A percentile compares a stretch with the other conserved stretches of the same genome.
phyloP scores from a whole-genome alignment of 2,329 filamentous ascomycete genomes.

The Fusarium palustre region DNA sequence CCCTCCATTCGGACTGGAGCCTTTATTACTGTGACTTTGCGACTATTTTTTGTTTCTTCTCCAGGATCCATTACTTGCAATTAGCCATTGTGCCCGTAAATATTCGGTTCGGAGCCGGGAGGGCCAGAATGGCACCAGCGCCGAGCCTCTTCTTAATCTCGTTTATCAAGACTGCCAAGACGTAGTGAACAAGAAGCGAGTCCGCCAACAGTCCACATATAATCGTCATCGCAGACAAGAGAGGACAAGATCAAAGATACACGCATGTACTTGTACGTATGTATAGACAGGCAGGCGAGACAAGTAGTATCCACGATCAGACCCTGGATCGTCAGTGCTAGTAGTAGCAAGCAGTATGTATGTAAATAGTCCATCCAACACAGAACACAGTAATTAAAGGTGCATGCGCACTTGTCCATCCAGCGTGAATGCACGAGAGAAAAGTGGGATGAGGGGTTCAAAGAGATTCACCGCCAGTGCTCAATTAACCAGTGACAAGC shows the following conservation, averaged over 20 bases:
- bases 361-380: not conserved
- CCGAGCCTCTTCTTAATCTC: conserved; percentile 24
- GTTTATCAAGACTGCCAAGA: conserved; percentile 33
- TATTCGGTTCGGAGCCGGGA: conserved; percentile 33
- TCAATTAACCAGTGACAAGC: conserved; percentile 16
- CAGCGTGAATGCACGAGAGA: conserved; percentile 19
- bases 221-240: conserved; percentile 27
- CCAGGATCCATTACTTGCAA: not conserved
- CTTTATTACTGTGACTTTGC: not conserved
- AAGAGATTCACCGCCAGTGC: conserved; percentile 29
- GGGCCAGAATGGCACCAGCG: not conserved
- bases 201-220: conserved; percentile 15
- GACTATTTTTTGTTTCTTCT: conserved; percentile 2
- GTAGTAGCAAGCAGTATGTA: not conserved
- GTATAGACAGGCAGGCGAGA: not conserved
- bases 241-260: conserved; percentile 2
- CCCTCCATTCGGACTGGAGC: conserved; percentile 15
- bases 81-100: conserved; percentile 22
- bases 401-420: not conserved
- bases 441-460: conserved; percentile 33
- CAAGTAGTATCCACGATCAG: conserved; percentile 15
- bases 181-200: conserved; percentile 13
- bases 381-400: not conserved
- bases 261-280: conserved; percentile 7
- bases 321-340: conserved; percentile 36